Evolutionary conservation across 495 filamentous ascomycete genomes (phyloP).

Genomic region (Neurospora sp.): DNA sequence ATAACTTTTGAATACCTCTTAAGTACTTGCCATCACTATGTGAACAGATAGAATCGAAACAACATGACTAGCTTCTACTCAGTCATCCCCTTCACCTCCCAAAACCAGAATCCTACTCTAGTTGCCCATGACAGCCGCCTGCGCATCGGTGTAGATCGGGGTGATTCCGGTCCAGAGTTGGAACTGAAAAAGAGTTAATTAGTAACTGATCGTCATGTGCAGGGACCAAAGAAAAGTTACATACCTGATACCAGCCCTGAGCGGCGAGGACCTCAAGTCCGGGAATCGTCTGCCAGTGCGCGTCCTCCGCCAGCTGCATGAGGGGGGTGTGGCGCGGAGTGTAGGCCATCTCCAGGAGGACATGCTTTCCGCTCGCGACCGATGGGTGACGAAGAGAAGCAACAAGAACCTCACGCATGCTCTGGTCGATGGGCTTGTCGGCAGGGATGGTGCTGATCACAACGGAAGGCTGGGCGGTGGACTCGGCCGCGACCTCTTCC

Average conservation of each 20-base stretch:
- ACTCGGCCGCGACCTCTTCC: conserved; percentile 36
- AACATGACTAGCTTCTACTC: neutral
- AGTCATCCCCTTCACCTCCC: neutral
- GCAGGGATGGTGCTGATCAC: conserved; percentile 88
- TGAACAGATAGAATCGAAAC: neutral
- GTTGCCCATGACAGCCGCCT: conserved; percentile 37
- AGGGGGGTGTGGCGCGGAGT: conserved; percentile 73
- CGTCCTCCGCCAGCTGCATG: conserved; percentile 72
- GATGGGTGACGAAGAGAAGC: conserved; percentile 44
- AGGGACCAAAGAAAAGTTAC: conserved; percentile 8
- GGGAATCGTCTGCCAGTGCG: conserved; percentile 78
- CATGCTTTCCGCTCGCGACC: conserved; percentile 20
- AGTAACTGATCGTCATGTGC: conserved; percentile 1
- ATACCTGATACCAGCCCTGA: conserved; percentile 68
- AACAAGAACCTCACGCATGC: conserved; percentile 56
- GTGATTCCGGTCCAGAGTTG: conserved; percentile 70
- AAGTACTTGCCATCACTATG: neutral
- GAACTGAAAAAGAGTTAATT: conserved; percentile 38
- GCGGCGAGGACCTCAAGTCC: conserved; percentile 85
- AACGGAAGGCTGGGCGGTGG: conserved; percentile 48
- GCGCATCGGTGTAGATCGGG: conserved; percentile 56
- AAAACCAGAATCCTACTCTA: neutral
- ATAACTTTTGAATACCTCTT: neutral
- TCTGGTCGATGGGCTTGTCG: conserved; percentile 69
- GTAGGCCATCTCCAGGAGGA: conserved; percentile 95